phyloP scores from a whole-genome alignment of 177 flowering plant species.

The Vitis hybrid region DNA sequence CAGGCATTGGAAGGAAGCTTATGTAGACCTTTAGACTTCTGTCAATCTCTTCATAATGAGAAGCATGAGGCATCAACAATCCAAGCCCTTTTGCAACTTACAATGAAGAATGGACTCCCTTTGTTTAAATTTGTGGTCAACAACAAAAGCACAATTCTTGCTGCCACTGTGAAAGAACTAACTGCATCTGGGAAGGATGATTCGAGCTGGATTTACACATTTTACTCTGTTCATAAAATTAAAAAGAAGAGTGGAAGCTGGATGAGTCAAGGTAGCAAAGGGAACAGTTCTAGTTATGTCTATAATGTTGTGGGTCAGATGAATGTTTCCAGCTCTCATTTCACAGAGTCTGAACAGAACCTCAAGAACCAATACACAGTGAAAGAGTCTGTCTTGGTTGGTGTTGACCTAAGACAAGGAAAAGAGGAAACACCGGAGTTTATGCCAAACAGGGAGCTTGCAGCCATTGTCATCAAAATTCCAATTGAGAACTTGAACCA shows the following conservation, averaged over 20 bases:
- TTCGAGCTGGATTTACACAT: conserved; percentile 37
- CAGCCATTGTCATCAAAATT: conserved; percentile 61
- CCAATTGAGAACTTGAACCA: conserved; percentile 24
- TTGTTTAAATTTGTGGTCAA: conserved; percentile 60
- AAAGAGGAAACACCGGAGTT: conserved; percentile 35
- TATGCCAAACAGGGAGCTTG: conserved; percentile 58
- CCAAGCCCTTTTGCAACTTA: conserved; percentile 59
- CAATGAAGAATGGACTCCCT: conserved; percentile 59
- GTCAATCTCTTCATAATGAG: conserved; percentile 21
- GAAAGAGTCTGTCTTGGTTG: conserved; percentile 56
- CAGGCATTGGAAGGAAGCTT: conserved; percentile 28
- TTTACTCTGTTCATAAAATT: conserved; percentile 58
- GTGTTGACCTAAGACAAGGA: conserved; percentile 33
- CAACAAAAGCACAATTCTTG: conserved; percentile 46
- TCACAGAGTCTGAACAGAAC: conserved; percentile 9
- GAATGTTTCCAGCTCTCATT: conserved; percentile 38
- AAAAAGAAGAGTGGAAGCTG: conserved; percentile 64
- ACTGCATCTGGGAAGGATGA: conserved; percentile 37
- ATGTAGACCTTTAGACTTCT: conserved; percentile 2
- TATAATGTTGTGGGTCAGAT: conserved; percentile 66
- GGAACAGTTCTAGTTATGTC: conserved; percentile 35
- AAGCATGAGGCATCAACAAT: conserved; percentile 22
- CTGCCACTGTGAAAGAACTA: conserved; percentile 43
- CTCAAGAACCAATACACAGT: conserved; percentile 17
- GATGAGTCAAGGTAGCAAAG: conserved; percentile 57